Evolutionary conservation across 768 basidiomycete genomes (phyloP).

Genomic region (Gloeostereum incarnatum): DNA sequence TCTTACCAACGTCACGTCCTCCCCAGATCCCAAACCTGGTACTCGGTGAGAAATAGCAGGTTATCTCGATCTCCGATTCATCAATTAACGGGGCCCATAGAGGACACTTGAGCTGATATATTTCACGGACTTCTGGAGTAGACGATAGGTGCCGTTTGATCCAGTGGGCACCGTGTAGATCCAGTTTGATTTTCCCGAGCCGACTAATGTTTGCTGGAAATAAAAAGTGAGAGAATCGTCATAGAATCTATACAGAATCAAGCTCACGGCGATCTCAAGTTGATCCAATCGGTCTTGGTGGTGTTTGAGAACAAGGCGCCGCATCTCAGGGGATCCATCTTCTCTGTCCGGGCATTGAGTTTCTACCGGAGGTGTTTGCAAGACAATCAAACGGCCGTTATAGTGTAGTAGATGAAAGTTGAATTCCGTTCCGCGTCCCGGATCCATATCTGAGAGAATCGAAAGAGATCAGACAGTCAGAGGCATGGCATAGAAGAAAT

Average conservation of each 20-base stretch:
- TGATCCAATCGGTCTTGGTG: slow-evolving; percentile 3
- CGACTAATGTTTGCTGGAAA: slow-evolving; percentile 19
- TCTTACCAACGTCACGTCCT: slow-evolving; percentile 25
- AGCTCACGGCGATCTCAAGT: slow-evolving; percentile 17
- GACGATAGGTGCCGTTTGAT: slow-evolving; percentile 18
- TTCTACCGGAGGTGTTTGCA: slow-evolving; percentile 10
- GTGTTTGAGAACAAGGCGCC: no score
- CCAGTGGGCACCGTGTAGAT: slow-evolving; percentile 18
- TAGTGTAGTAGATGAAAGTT: slow-evolving; percentile 5
- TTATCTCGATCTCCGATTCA: slow-evolving; percentile 25
- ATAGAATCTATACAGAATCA: slow-evolving; percentile 15
- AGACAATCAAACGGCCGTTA: slow-evolving; percentile 9
- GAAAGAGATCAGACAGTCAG: slow-evolving; percentile 1
- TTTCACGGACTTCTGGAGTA: slow-evolving; percentile 16
- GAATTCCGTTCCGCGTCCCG: neutral
- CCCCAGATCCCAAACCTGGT: slow-evolving; percentile 26
- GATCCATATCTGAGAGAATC: neutral
- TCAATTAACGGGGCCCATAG: slow-evolving; percentile 25
- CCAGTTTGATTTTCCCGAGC: slow-evolving; percentile 26
- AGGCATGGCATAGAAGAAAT: slow-evolving; percentile 2
- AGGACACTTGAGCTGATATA: slow-evolving; percentile 18
- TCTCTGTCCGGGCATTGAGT: no score
- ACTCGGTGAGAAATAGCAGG: slow-evolving; percentile 14
- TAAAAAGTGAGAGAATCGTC: slow-evolving; percentile 2
- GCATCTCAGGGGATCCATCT: no score